phyloP scores from a whole-genome alignment of 1,139 yeast genomes.

The Suhomyces choctaworum region DNA sequence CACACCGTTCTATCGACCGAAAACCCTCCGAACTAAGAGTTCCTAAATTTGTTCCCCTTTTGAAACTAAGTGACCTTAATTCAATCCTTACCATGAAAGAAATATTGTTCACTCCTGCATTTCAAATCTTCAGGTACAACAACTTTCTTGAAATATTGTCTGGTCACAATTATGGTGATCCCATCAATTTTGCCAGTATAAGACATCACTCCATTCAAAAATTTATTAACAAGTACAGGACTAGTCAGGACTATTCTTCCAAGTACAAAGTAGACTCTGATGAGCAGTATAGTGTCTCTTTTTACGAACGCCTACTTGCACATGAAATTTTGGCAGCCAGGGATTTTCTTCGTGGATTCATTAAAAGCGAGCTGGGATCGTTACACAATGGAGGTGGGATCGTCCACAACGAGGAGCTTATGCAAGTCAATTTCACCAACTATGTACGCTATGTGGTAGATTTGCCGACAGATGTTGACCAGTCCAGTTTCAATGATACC shows the following conservation, averaged over 20 bases:
- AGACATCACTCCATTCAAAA: conserved; percentile 40
- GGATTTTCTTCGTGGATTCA: conserved; percentile 28
- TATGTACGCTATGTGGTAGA: conserved; percentile 38
- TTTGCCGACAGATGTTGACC: conserved; percentile 26
- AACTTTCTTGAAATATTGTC: conserved; percentile 35
- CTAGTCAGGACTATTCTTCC: conserved; percentile 3
- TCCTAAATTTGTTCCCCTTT: conserved; percentile 25
- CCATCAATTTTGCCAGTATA: conserved; percentile 44
- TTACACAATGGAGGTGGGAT: conserved; percentile 6
- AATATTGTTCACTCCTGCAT: conserved; percentile 30
- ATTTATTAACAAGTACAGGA: conserved; percentile 26
- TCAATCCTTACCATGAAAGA: conserved; percentile 23
- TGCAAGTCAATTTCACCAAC: conserved; percentile 41
- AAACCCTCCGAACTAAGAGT: conserved; percentile 6
- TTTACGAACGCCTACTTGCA: conserved; percentile 36
- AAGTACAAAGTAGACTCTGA: conserved; percentile 5
- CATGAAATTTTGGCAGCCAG: conserved; percentile 34
- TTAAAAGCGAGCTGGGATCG: conserved; percentile 16
- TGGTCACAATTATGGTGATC: conserved; percentile 39
- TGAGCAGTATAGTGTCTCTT: conserved; percentile 22
- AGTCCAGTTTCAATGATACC: conserved; percentile 22
- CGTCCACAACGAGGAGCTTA: conserved; percentile 36
- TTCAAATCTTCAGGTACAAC: conserved; percentile 36
- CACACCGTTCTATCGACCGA: conserved; percentile 1
- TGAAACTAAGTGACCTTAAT: conserved; percentile 30